A percentile compares a stretch with the other conserved stretches of the same genome.
phyloP scores from a whole-genome alignment of 1,139 yeast genomes.

The Geotrichum citri-aurantii region DNA sequence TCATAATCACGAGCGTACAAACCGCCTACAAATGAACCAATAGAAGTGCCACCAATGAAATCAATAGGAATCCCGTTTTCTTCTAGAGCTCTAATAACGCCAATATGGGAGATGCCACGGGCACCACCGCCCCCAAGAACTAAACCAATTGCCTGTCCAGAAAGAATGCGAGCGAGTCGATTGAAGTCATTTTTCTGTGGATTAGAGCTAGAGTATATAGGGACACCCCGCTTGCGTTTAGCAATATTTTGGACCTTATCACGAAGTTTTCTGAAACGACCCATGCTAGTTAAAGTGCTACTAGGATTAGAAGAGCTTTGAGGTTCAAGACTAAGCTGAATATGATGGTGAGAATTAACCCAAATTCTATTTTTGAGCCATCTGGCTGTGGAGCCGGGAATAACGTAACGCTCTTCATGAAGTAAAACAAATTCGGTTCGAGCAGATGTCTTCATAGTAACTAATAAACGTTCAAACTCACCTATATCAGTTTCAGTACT shows the following conservation, averaged over 20 bases:
- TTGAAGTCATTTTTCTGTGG: constrained; percentile 82
- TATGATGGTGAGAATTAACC: constrained; percentile 92
- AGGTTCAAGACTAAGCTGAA: constrained; percentile 42
- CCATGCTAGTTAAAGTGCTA: constrained; percentile 12
- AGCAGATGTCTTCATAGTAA: constrained; percentile 77
- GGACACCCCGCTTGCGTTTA: constrained; percentile 30
- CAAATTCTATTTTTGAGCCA: constrained; percentile 85
- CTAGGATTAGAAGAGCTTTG: background rate
- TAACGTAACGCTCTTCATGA: constrained; percentile 77
- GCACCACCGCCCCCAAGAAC: constrained; percentile 99
- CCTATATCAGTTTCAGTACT: constrained; percentile 65
- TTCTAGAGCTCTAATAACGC: constrained; percentile 88
- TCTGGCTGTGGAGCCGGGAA: constrained; percentile 74
- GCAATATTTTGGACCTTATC: constrained; percentile 33
- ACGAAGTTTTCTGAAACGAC: constrained; percentile 26
- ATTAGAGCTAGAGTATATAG: constrained; percentile 42
- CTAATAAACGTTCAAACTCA: constrained; percentile 72
- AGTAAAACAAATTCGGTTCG: constrained; percentile 79
- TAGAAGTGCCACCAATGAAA: constrained; percentile 91
- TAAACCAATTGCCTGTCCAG: constrained; percentile 90
- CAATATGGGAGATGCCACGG: constrained; percentile 87
- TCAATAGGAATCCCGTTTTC: constrained; percentile 92
- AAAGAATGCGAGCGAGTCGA: constrained; percentile 78
- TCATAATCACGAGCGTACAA: constrained; percentile 89
- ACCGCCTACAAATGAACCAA: constrained; percentile 95